Conservation (phyloP, 108 stramenopile species). For the Fistulifera pelliculosa region DNA sequence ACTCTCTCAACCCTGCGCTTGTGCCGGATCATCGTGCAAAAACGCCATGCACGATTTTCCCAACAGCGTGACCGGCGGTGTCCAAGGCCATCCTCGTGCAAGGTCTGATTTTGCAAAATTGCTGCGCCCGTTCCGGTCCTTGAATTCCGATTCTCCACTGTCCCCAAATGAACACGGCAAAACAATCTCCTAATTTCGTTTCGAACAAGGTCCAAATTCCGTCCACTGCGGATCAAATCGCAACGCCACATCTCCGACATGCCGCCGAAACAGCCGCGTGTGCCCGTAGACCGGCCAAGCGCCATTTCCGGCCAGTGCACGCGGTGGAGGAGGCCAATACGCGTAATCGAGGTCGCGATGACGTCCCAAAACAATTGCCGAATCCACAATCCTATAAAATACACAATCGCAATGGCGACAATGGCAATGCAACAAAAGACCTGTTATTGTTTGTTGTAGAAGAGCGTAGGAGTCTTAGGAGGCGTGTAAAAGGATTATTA, state of each 20-base stretch:
- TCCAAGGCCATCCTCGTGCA: slow-evolving; percentile 20
- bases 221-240: slow-evolving; percentile 13
- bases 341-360: slow-evolving; percentile 7
- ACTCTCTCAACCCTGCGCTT: slow-evolving; percentile 6
- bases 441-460: too few species aligned
- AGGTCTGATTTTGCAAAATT: slow-evolving; percentile 6
- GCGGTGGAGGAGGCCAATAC: slow-evolving; percentile 13
- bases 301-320: slow-evolving; percentile 20
- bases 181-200: slow-evolving; percentile 13
- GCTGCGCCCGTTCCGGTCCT: slow-evolving; percentile 12
- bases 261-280: slow-evolving; percentile 15
- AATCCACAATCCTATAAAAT: slow-evolving; percentile 16
- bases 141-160: slow-evolving; percentile 21
- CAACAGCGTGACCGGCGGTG: slow-evolving; percentile 12
- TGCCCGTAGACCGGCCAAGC: slow-evolving; percentile 25
- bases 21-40: slow-evolving; percentile 1
- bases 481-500: too few species aligned
- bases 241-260: slow-evolving; percentile 13
- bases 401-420: slow-evolving; percentile 9
- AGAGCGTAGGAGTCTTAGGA: too few species aligned
- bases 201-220: slow-evolving; percentile 14
- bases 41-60: slow-evolving; percentile 17
- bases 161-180: slow-evolving; percentile 23
- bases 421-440: slow-evolving; percentile 15
- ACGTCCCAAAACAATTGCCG: slow-evolving; percentile 22